Base-by-base conservation (phyloP, 768 basidiomycete species). In the Candolleomyces eurysporus region DNA sequence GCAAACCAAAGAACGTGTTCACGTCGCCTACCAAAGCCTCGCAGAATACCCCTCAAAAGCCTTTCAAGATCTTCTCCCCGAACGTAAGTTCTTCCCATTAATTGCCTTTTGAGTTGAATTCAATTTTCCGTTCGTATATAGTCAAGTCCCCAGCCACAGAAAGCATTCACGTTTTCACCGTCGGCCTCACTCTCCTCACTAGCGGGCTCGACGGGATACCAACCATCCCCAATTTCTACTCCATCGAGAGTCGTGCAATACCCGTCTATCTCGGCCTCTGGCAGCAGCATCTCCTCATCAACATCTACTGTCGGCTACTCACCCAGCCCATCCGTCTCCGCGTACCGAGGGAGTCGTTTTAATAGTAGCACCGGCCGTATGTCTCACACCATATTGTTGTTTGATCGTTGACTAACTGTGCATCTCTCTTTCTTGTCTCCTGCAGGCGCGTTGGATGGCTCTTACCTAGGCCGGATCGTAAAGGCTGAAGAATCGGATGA, bases 81-180 rank as follows among this genome's bases (percentile, higher is more conserved):
- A 73, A 78, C 58, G 78, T 77, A 52, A 43, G 75, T 71, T 45
- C n/a, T 48, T n/a, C 14, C 39, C 14, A 50, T 42, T 16, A 46
- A 17, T 9, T 22, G 17, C 17, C 48, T 9, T 10, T 32, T 45
- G 21, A 45, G 39, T 49, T 11, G 36, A 36, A 26, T 31, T 5
- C 55, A 5, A 26, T 45, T 16, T 16, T 39, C 48, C 48, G n/a
- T 42, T 26, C 30, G 11, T n/a, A 7, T 17, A 45, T 59, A 80
- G 78, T 71, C 76, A 30, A 78, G 75, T 48, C 78, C 79, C 6
- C 77, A 78, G 61, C 68, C 70, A 0, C 79, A 82, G 66, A 79
- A 76, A 63, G 71, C 80, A 0, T 82, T 82, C 60, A 70, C 77
- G 3, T 74, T 76, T 57, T 75, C 76, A 3, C 73, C 75, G 2